Evolutionary conservation across 805 yeast species (phyloP).

Genomic region (Yamadazyma endophytica): DNA sequence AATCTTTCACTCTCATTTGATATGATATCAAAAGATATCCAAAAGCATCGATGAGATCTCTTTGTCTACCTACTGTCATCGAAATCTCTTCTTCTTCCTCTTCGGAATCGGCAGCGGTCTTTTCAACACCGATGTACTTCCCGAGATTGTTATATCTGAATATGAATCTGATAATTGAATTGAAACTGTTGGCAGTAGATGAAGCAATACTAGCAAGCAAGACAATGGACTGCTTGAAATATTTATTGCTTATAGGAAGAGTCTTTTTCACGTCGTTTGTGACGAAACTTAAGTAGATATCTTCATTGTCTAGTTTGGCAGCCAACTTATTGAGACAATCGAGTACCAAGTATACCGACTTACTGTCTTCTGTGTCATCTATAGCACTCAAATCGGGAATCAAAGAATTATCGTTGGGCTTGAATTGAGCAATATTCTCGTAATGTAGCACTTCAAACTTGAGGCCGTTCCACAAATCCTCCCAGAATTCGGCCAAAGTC

Average conservation of each 20-base stretch:
- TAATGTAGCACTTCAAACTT: slow-evolving; percentile 87
- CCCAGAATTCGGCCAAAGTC: slow-evolving; percentile 58
- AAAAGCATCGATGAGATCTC: slow-evolving; percentile 55
- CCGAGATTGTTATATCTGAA: slow-evolving; percentile 42
- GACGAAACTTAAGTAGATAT: slow-evolving; percentile 4
- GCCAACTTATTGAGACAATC: slow-evolving; percentile 30
- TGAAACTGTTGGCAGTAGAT: slow-evolving; percentile 42
- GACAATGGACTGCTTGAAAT: slow-evolving; percentile 58
- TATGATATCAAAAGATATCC: slow-evolving; percentile 51
- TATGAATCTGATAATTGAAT: slow-evolving; percentile 37
- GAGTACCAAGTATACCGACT: slow-evolving; percentile 32
- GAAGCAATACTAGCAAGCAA: slow-evolving; percentile 54
- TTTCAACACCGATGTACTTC: slow-evolving; percentile 24
- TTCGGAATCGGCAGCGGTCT: slow-evolving; percentile 12
- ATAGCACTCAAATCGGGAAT: slow-evolving; percentile 24
- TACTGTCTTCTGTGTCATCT: slow-evolving; percentile 33
- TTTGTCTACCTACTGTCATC: slow-evolving; percentile 52
- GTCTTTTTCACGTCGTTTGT: slow-evolving; percentile 50
- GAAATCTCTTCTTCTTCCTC: slow-evolving; percentile 16
- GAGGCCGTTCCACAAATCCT: slow-evolving; percentile 78
- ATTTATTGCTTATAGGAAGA: slow-evolving; percentile 48
- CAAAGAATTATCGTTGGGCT: slow-evolving; percentile 18
- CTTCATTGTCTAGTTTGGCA: slow-evolving; percentile 5
- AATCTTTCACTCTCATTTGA: slow-evolving; percentile 37
- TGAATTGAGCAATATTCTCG: slow-evolving; percentile 31